phyloP scores from a whole-genome alignment of 371 early-diverging fungal genomes.

The Circinella minor region DNA sequence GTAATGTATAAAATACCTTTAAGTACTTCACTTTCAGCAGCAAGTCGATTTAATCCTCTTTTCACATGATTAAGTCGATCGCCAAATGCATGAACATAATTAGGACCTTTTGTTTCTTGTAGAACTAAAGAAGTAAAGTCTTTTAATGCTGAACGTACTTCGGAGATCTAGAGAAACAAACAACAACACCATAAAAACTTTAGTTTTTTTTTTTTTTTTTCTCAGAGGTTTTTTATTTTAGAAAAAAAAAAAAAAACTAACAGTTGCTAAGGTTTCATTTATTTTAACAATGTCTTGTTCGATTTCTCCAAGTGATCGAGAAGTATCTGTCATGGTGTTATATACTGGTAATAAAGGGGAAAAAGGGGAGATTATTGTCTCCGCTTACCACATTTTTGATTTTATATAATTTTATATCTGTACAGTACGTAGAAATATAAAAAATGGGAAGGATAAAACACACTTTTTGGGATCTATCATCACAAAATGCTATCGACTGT shows the following conservation, averaged over 20 bases:
- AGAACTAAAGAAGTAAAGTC: conserved; percentile 38
- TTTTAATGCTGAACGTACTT: conserved; percentile 36
- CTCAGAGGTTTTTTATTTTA: too few species aligned
- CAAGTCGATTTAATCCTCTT: conserved; percentile 30
- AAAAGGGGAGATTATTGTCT: neutral
- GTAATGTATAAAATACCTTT: conserved; percentile 30
- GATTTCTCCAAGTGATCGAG: conserved; percentile 16
- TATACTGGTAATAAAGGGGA: neutral
- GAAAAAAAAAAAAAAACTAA: neutral
- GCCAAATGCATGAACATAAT: conserved; percentile 31
- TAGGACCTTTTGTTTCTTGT: conserved; percentile 36
- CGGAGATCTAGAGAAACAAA: conserved; percentile 31
- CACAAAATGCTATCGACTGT: too few species aligned
- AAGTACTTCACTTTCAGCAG: conserved; percentile 31
- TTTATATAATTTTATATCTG: too few species aligned
- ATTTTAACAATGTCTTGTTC: conserved; percentile 19
- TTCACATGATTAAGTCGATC: conserved; percentile 33
- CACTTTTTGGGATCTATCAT: too few species aligned
- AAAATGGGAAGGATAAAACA: too few species aligned
- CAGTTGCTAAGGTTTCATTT: conserved; percentile 10
- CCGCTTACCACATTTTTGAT: neutral
- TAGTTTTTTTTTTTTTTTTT: too few species aligned
- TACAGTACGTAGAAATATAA: too few species aligned
- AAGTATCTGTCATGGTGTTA: conserved; percentile 12
- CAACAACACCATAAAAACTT: too few species aligned